A percentile compares a stretch with the other conserved stretches of the same genome.
These are phyloP conservation scores for Rhazya stricta DNA, from an alignment of 257 asterid genomes.

Conservation along the genomic window DNA sequence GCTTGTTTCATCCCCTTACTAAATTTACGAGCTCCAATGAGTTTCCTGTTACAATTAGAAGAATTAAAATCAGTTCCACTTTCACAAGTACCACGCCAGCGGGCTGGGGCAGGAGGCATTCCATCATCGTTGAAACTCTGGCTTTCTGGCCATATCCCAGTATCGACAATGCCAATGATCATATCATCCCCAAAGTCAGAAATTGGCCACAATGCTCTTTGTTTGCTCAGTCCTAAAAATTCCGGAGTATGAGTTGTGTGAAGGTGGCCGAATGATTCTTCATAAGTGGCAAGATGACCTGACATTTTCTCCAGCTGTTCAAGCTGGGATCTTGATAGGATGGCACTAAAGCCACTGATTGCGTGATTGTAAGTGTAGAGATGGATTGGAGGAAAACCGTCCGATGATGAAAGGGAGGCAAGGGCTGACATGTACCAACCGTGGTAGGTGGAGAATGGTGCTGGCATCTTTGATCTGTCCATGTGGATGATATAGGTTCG, in stretches of 20 bases:
- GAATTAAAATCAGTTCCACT: slow-evolving; percentile 14
- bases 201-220: neutral
- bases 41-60: slow-evolving; percentile 17
- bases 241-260: slow-evolving; percentile 17
- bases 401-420: slow-evolving; percentile 29
- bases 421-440: slow-evolving; percentile 50
- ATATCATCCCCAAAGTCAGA: slow-evolving; percentile 10
- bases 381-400: slow-evolving; percentile 25
- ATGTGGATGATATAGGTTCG: slow-evolving; percentile 54
- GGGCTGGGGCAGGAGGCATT: slow-evolving; percentile 12
- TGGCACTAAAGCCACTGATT: slow-evolving; percentile 55
- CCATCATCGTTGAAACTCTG: slow-evolving; percentile 16
- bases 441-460: slow-evolving; percentile 51
- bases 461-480: slow-evolving; percentile 62
- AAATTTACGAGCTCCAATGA: slow-evolving; percentile 16
- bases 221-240: slow-evolving; percentile 10
- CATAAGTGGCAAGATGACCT: slow-evolving; percentile 41
- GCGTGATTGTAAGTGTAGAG: slow-evolving; percentile 51
- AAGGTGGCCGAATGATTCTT: slow-evolving; percentile 36
- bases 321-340: slow-evolving; percentile 40
- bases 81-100: slow-evolving; percentile 20
- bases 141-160: slow-evolving; percentile 23
- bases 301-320: slow-evolving; percentile 33
- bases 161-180: slow-evolving; percentile 20
- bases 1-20: slow-evolving; percentile 12